Conservation (phyloP, 78 protist species). For the Dictyostelium firmibasis region DNA sequence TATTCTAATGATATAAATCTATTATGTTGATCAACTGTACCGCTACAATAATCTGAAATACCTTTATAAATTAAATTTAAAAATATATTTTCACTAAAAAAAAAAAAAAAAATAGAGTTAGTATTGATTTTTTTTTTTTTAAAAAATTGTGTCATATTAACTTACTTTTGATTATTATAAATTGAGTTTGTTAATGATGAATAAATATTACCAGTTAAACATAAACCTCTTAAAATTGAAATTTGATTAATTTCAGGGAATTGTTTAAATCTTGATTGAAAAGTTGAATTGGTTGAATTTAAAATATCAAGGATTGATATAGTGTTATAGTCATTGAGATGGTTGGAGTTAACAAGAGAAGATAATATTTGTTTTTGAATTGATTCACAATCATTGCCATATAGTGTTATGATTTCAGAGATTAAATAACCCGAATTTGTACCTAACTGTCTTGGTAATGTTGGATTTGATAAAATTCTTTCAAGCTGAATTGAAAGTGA, state of each 20-base stretch:
- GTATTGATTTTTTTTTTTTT: too few species aligned
- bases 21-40: slow-evolving; percentile 40
- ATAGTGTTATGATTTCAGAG: neutral
- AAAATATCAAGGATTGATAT: neutral
- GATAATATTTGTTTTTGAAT: slow-evolving; percentile 33
- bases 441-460: slow-evolving; percentile 32
- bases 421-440: slow-evolving; percentile 26
- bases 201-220: neutral
- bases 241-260: slow-evolving; percentile 40
- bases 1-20: slow-evolving; percentile 43
- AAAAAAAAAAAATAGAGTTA: neutral
- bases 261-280: neutral
- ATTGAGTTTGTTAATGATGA: slow-evolving; percentile 1
- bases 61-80: slow-evolving; percentile 20
- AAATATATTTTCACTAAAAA: neutral
- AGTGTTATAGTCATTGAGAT: neutral
- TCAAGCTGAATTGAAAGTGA: slow-evolving; percentile 26
- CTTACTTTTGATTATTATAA: neutral
- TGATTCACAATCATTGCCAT: neutral
- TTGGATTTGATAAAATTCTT: neutral
- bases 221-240: slow-evolving; percentile 43
- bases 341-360: neutral
- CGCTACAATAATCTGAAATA: neutral
- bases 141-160: neutral
- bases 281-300: neutral